Evolutionary conservation across 1,139 yeast species (phyloP), one percentile per base, ranked within the genome.

Genomic region (Dujonia santamariae): DNA sequence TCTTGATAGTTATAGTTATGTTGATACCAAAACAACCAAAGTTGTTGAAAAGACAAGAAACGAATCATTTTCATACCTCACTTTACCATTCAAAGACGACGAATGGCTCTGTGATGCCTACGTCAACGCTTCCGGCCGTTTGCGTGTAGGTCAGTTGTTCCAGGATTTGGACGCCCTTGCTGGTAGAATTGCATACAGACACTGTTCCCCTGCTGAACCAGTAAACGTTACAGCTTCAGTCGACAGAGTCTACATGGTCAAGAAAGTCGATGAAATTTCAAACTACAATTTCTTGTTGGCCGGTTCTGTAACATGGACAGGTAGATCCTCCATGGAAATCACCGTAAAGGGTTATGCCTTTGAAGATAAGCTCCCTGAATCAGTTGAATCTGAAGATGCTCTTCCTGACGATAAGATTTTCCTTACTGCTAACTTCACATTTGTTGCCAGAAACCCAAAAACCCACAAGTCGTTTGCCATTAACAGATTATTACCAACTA

Each of bases 221-320:
- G 88, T 86, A 56, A 83, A 86, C 53, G 97, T 87, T 23, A 90
- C 97, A 11, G 97, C 97, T 1, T 82, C 94, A 12, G 96, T 90
- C 24, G 97, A 90, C 60, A 70, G 97, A 43, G 85, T 90, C 47
- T 85, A 85, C 56, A 82, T 90, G 80, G 78, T 87, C 41, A 85
- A 84, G 54, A 81, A 87, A 44, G 78, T 88, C 29, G 96, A 87
- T 51, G 87, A 83, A 48, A 79, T 88, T 42, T 69, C 72, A 38
- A 77, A 80, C 44, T 82, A 74, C 60, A 86, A 87, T 56, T 83
- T 90, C 50, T 72, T 86, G 19, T 64, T 90, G 43, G 88, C 94
- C 22, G 97, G 97, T 12, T 69, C 80, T 31, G 96, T 87, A 26
- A 83, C 95, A 11, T 90, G 96, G 88, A 87, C 96, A 0, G 97